Conservation (phyloP, 345 rosid species). For the Gossypium longicalyx region DNA sequence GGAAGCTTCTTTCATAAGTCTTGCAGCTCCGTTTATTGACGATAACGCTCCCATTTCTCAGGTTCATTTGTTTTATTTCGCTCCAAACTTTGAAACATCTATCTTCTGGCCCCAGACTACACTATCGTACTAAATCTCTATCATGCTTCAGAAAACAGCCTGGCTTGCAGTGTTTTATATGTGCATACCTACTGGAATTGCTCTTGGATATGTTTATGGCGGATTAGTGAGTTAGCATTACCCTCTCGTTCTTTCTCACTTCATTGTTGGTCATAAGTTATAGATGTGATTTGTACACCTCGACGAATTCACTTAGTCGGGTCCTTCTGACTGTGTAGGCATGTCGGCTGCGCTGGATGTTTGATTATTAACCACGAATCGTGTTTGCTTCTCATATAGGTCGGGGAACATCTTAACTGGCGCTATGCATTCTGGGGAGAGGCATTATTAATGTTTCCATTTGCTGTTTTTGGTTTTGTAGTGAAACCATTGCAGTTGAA, state of each 20-base stretch:
- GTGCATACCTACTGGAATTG: constrained; percentile 94
- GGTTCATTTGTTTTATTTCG: constrained; percentile 32
- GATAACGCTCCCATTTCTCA: constrained; percentile 78
- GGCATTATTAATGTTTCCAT: constrained; percentile 76
- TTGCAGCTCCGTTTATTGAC: constrained; percentile 96
- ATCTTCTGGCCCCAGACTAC: not conserved
- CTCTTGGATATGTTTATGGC: constrained; percentile 89
- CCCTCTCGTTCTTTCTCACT: not conserved
- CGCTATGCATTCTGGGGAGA: constrained; percentile 83
- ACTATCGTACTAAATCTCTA: not conserved
- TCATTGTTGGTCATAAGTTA: not conserved
- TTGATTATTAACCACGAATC: constrained; percentile 4
- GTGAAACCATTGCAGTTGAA: constrained; percentile 81
- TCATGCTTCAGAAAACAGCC: constrained; percentile 60
- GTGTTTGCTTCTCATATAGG: constrained; percentile 34
- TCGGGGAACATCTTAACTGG: constrained; percentile 66
- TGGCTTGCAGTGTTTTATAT: constrained; percentile 96
- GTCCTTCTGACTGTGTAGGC: not conserved
- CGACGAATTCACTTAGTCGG: not conserved
- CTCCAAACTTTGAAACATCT: not conserved
- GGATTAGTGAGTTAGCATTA: constrained; percentile 62
- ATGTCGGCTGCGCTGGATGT: not conserved
- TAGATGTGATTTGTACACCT: not conserved
- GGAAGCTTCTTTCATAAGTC: constrained; percentile 97
- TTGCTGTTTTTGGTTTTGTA: constrained; percentile 61